phyloP scores from a whole-genome alignment of 2,329 filamentous ascomycete genomes.

The Ceratocystis cacaofunesta region DNA sequence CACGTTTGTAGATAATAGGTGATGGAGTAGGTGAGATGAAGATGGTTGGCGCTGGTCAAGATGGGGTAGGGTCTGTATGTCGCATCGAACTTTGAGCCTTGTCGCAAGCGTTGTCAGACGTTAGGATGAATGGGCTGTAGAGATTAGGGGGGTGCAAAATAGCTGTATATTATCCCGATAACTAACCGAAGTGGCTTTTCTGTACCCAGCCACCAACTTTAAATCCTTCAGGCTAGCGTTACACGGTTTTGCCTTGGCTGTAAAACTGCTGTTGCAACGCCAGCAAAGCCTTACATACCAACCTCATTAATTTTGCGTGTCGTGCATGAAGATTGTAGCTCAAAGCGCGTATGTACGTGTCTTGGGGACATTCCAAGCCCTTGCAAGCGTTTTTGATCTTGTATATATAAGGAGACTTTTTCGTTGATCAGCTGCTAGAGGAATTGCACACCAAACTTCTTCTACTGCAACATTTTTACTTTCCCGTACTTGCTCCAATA shows the following conservation, averaged over 20 bases:
- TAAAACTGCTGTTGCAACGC: background rate
- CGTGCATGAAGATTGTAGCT: background rate
- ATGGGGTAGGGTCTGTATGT: background rate
- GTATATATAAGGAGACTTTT: background rate
- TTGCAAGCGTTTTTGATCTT: no score
- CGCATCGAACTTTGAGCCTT: background rate
- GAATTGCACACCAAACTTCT: no score
- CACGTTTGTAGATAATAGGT: background rate
- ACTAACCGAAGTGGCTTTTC: background rate
- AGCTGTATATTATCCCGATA: background rate
- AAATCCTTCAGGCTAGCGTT: background rate
- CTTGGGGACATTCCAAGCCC: background rate
- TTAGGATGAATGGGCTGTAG: background rate
- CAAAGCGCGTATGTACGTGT: background rate
- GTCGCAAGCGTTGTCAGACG: background rate
- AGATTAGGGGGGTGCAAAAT: background rate
- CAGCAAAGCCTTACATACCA: background rate
- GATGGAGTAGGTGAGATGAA: background rate
- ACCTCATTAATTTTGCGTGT: background rate
- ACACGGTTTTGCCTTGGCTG: background rate
- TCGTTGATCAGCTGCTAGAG: background rate
- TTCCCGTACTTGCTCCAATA: no score
- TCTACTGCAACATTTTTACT: no score
- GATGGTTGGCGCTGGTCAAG: background rate
- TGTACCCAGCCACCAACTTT: slow-evolving; percentile 7